Evolutionary conservation across 768 basidiomycete species (phyloP).

Genomic region (Termitomyces titanicus): DNA sequence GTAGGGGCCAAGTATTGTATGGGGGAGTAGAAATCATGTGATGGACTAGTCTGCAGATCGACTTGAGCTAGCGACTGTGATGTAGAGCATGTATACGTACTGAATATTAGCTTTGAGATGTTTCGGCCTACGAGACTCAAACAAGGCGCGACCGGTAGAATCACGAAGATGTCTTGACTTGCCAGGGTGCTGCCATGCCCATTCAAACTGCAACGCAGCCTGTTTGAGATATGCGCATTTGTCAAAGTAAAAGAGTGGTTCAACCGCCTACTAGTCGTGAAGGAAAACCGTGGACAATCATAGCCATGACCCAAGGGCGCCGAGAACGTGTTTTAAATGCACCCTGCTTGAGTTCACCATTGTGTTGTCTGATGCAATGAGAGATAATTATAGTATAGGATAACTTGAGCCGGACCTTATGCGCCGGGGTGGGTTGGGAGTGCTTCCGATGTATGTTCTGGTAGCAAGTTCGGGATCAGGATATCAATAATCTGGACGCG

Average conservation of each 20-base stretch:
- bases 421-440: conserved; percentile 61
- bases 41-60: conserved; percentile 45
- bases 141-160: conserved; percentile 34
- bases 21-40: conserved; percentile 64
- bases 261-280: conserved; percentile 46
- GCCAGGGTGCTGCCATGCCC: conserved; percentile 83
- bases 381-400: neutral
- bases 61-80: neutral
- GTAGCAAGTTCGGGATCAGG: neutral
- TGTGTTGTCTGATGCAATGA: conserved; percentile 58
- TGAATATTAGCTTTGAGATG: conserved; percentile 42
- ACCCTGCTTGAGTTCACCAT: conserved; percentile 70
- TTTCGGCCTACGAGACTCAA: conserved; percentile 27
- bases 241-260: neutral
- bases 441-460: conserved; percentile 77
- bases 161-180: conserved; percentile 62
- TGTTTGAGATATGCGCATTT: conserved; percentile 21
- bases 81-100: conserved; percentile 28
- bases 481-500: neutral
- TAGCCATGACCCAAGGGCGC: conserved; percentile 80
- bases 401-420: conserved; percentile 39
- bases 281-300: conserved; percentile 84
- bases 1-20: conserved; percentile 70
- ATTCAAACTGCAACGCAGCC: conserved; percentile 77
- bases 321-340: conserved; percentile 60